Evolutionary conservation across 108 stramenopile species (phyloP).

Genomic region (Chaetoceros muelleri): DNA sequence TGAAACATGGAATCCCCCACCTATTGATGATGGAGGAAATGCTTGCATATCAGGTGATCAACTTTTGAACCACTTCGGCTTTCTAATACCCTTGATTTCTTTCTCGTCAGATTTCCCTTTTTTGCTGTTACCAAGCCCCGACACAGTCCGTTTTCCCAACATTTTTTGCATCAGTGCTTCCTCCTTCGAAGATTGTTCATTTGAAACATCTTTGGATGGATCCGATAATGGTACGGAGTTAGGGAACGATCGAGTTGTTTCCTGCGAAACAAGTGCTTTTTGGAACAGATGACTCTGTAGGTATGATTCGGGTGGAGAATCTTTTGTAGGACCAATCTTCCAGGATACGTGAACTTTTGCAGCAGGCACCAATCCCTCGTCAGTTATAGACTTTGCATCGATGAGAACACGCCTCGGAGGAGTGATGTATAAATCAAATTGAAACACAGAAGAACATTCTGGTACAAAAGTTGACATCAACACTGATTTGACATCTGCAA

Average conservation of each 20-base stretch:
- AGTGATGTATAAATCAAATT: conserved; percentile 67
- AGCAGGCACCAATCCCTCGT: conserved; percentile 65
- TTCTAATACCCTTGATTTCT: conserved; percentile 20
- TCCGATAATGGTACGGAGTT: conserved; percentile 20
- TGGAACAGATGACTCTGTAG: too few relatives aligned
- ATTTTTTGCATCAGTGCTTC: conserved; percentile 31
- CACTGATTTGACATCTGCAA: conserved; percentile 26
- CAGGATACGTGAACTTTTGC: conserved; percentile 70
- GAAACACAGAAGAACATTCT: neutral
- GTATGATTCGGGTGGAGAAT: too few relatives aligned
- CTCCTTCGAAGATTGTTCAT: conserved; percentile 18
- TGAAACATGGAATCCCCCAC: too few relatives aligned
- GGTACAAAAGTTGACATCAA: conserved; percentile 17
- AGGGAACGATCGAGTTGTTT: conserved; percentile 19
- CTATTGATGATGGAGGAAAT: too few relatives aligned
- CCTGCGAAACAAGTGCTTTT: neutral
- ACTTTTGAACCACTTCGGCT: conserved; percentile 31
- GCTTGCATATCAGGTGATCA: too few relatives aligned
- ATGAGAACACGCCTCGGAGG: conserved; percentile 54
- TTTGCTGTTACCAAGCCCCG: conserved; percentile 8
- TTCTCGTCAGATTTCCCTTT: conserved; percentile 7
- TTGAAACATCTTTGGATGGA: conserved; percentile 1
- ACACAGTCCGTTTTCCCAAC: conserved; percentile 24
- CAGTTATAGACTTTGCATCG: conserved; percentile 32
- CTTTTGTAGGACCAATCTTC: conserved; percentile 21